Evolutionary conservation across 2,329 filamentous ascomycete species (phyloP).

Genomic region (Coniella lustricola): DNA sequence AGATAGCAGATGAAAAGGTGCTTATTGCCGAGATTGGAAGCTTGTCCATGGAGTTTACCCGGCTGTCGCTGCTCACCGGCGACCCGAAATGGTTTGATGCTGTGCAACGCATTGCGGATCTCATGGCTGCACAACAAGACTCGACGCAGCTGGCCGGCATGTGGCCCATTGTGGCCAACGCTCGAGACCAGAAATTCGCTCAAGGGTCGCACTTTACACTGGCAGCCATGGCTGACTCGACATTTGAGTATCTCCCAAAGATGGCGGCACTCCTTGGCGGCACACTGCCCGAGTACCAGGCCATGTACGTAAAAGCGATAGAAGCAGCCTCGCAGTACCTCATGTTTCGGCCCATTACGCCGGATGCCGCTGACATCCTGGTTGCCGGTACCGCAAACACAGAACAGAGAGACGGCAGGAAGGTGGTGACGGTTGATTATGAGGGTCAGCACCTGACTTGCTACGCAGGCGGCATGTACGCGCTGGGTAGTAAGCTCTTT

Average conservation of each 20-base stretch:
- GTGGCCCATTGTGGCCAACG: slow-evolving; percentile 14
- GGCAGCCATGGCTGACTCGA: slow-evolving; percentile 35
- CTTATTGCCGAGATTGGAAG: slow-evolving; percentile 26
- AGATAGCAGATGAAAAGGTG: slow-evolving; percentile 18
- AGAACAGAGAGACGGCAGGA: slow-evolving; percentile 15
- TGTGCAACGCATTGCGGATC: slow-evolving; percentile 23
- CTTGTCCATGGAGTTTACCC: slow-evolving; percentile 27
- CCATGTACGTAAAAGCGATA: slow-evolving; percentile 49
- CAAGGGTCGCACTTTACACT: slow-evolving; percentile 26
- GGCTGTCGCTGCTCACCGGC: slow-evolving; percentile 25
- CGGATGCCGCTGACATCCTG: slow-evolving; percentile 47
- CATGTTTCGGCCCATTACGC: slow-evolving; percentile 56
- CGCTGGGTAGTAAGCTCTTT: slow-evolving; percentile 39
- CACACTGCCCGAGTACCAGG: slow-evolving; percentile 44
- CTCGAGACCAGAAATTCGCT: slow-evolving; percentile 9
- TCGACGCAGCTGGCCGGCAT: slow-evolving; percentile 10
- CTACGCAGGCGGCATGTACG: slow-evolving; percentile 45
- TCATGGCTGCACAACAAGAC: slow-evolving; percentile 14
- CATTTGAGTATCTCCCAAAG: slow-evolving; percentile 36
- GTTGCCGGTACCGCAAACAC: slow-evolving; percentile 37
- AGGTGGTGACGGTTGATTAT: slow-evolving; percentile 16
- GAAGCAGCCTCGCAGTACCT: slow-evolving; percentile 49
- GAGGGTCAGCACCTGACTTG: slow-evolving; percentile 42
- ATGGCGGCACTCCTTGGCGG: slow-evolving; percentile 53
- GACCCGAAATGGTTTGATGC: slow-evolving; percentile 27